Conservation (phyloP, 768 basidiomycete genomes). For the Boletus vermiculosoides region DNA sequence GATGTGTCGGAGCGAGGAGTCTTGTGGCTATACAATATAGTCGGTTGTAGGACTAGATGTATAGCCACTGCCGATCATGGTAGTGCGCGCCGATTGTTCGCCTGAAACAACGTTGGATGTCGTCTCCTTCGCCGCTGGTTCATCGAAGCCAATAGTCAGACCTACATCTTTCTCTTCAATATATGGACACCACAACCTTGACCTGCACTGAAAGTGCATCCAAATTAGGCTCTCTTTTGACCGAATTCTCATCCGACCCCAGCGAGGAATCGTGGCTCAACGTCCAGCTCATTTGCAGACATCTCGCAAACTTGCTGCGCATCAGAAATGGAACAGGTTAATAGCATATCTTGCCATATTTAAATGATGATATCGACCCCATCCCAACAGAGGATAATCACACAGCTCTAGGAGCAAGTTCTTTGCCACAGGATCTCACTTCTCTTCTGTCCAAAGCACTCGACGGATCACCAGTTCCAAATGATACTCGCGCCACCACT, state of each 20-base stretch:
- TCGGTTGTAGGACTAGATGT: neutral
- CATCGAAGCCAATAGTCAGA: neutral
- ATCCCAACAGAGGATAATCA: conserved; percentile 62
- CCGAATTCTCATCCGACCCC: conserved; percentile 33
- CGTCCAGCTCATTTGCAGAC: conserved; percentile 51
- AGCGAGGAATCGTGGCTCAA: conserved; percentile 45
- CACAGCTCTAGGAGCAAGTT: conserved; percentile 60
- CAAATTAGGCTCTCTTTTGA: conserved; percentile 35
- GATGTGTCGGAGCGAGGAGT: neutral
- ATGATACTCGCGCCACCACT: conserved; percentile 45
- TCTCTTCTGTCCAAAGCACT: conserved; percentile 58
- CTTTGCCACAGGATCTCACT: conserved; percentile 63
- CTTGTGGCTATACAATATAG: conserved; percentile 14
- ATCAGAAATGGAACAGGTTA: conserved; percentile 52
- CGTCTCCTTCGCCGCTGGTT: neutral
- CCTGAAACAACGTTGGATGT: neutral
- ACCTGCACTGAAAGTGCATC: conserved; percentile 30
- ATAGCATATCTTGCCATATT: conserved; percentile 10
- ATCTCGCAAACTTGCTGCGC: conserved; percentile 63
- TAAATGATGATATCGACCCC: conserved; percentile 15
- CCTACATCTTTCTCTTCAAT: neutral
- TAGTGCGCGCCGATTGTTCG: neutral
- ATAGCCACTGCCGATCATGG: conserved; percentile 9
- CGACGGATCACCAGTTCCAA: conserved; percentile 46
- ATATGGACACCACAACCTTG: conserved; percentile 22